Conservation (phyloP, 1,139 yeast species). For the Pichia sp. region DNA sequence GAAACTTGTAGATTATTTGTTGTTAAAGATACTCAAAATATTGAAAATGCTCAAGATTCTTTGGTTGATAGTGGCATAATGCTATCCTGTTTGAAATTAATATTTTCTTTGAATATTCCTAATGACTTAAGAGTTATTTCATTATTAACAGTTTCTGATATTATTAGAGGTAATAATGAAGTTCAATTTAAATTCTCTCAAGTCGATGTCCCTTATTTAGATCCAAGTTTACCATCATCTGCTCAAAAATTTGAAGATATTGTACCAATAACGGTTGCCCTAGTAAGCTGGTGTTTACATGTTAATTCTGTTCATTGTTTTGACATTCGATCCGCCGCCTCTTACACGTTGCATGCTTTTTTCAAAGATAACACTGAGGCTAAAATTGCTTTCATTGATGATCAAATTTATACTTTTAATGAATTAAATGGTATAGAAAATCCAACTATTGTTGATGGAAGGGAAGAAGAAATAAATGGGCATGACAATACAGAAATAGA, state of each 20-base stretch:
- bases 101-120: conserved; percentile 60
- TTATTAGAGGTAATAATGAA: conserved; percentile 56
- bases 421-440: conserved; percentile 21
- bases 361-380: conserved; percentile 61
- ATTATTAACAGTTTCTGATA: conserved; percentile 67
- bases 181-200: conserved; percentile 67
- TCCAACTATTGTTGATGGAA: conserved; percentile 5
- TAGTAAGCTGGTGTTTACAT: conserved; percentile 74
- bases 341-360: conserved; percentile 59
- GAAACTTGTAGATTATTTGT: conserved; percentile 74
- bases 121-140: conserved; percentile 60
- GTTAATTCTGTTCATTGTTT: conserved; percentile 80
- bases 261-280: conserved; percentile 66
- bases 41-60: conserved; percentile 53
- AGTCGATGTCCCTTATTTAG: conserved; percentile 87
- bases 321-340: conserved; percentile 71
- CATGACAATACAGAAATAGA: not conserved
- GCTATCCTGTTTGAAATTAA: conserved; percentile 57
- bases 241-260: conserved; percentile 29
- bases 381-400: conserved; percentile 47
- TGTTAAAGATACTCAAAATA: conserved; percentile 64
- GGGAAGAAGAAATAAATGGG: conserved; percentile 3
- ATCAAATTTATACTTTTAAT: conserved; percentile 38
- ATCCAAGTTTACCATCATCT: conserved; percentile 58
- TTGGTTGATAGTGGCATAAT: conserved; percentile 61